A percentile compares a stretch with the other conserved stretches of the same genome.
Conservation (phyloP, 208 protist species). For the Trichomonas gallinae region DNA sequence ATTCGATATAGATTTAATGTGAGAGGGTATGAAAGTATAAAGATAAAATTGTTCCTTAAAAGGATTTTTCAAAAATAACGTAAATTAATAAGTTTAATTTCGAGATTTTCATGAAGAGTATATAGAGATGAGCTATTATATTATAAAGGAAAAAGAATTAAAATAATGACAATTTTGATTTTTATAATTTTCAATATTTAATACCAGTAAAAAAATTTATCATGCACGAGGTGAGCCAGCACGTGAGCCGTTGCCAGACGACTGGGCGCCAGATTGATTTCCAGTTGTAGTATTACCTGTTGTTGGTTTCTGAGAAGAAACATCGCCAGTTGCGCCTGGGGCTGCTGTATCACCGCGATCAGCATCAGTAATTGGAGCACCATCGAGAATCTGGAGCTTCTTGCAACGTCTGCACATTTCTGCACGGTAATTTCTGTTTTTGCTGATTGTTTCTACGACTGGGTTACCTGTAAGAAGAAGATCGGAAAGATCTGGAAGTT, state of each 20-base stretch:
- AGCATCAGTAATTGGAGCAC: background rate
- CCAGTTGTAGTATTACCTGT: background rate
- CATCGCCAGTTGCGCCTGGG: background rate
- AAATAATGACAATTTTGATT: too few species aligned
- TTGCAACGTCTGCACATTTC: background rate
- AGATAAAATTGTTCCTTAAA: too few species aligned
- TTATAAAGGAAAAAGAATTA: too few species aligned
- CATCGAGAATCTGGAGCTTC: conserved; percentile 3
- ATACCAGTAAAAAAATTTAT: background rate
- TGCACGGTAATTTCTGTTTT: background rate
- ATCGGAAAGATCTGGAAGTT: background rate
- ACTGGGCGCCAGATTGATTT: background rate
- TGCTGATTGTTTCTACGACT: background rate
- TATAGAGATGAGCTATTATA: too few species aligned
- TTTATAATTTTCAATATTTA: too few species aligned
- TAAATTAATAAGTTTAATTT: too few species aligned
- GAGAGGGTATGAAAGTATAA: too few species aligned
- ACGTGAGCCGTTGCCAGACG: background rate
- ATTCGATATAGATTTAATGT: too few species aligned
- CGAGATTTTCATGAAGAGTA: too few species aligned
- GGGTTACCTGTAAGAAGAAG: background rate
- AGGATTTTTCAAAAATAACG: too few species aligned
- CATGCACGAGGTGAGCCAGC: background rate
- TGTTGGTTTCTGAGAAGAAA: background rate
- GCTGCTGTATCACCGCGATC: background rate